phyloP scores from a whole-genome alignment of 2,329 filamentous ascomycete species.

The Domatiomyces globalis region DNA sequence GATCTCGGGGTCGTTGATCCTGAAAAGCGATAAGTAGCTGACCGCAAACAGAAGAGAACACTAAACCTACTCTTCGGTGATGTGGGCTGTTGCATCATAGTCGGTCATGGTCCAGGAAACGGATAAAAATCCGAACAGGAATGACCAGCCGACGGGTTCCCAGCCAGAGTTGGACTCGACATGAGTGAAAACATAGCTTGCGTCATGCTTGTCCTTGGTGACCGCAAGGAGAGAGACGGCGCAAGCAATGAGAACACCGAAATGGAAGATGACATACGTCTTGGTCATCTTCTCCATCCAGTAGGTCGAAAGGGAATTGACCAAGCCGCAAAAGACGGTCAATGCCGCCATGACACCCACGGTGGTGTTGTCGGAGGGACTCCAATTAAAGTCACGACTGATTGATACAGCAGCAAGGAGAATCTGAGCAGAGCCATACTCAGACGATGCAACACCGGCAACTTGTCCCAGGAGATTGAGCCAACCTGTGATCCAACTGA shows the following conservation, averaged over 20 bases:
- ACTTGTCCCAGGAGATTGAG: slow-evolving; percentile 37
- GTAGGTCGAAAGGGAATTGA: slow-evolving; percentile 43
- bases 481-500: slow-evolving; percentile 35
- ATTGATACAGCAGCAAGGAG: slow-evolving; percentile 43
- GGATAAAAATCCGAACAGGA: slow-evolving; percentile 46
- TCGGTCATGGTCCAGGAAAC: slow-evolving; percentile 49
- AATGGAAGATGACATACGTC: slow-evolving; percentile 44
- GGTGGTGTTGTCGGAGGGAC: slow-evolving; percentile 33
- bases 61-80: slow-evolving; percentile 34
- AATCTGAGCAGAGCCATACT: slow-evolving; percentile 44
- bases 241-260: slow-evolving; percentile 38
- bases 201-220: slow-evolving; percentile 37
- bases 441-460: slow-evolving; percentile 41
- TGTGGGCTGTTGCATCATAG: slow-evolving; percentile 35
- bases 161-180: slow-evolving; percentile 40
- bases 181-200: slow-evolving; percentile 42
- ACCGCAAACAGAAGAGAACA: background rate
- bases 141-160: slow-evolving; percentile 41
- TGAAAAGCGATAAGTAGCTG: slow-evolving; percentile 19
- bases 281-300: slow-evolving; percentile 46
- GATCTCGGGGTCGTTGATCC: slow-evolving; percentile 35
- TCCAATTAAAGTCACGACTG: slow-evolving; percentile 33
- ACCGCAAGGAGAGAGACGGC: slow-evolving; percentile 38
- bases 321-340: slow-evolving; percentile 36
- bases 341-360: slow-evolving; percentile 44